Evolutionary conservation across 805 yeast species (phyloP).

Genomic region (Cyberlindnera xishuangbannaensis): DNA sequence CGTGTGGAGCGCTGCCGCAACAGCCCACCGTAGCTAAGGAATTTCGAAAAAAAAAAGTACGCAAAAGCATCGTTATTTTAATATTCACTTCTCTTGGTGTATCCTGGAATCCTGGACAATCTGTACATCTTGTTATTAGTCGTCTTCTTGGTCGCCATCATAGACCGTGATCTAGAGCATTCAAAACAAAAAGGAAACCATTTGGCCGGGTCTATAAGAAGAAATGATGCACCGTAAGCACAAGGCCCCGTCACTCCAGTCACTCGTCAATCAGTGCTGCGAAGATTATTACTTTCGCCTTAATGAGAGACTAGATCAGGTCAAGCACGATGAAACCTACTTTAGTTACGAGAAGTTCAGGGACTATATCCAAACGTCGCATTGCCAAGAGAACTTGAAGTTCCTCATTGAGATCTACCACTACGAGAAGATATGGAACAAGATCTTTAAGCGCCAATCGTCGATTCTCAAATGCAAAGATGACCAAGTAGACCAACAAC

Average conservation of each 20-base stretch:
- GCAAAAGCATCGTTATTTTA: too few relatives aligned
- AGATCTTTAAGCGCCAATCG: slow-evolving; percentile 26
- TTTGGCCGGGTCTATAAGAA: too few relatives aligned
- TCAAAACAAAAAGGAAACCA: too few relatives aligned
- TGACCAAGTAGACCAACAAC: slow-evolving; percentile 10
- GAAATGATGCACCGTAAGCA: background rate
- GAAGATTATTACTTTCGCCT: slow-evolving; percentile 18
- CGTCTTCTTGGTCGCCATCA: too few relatives aligned
- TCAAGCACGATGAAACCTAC: slow-evolving; percentile 1
- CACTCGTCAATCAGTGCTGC: slow-evolving; percentile 26
- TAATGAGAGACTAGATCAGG: slow-evolving; percentile 2
- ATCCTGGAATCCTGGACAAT: too few relatives aligned
- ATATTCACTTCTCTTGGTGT: too few relatives aligned
- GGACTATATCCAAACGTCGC: slow-evolving; percentile 31
- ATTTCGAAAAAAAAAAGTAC: too few relatives aligned
- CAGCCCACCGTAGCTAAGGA: too few relatives aligned
- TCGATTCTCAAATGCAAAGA: slow-evolving; percentile 28
- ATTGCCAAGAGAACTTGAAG: slow-evolving; percentile 40
- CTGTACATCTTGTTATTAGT: too few relatives aligned
- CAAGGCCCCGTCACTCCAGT: slow-evolving; percentile 22
- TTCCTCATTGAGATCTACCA: slow-evolving; percentile 40
- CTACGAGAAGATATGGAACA: slow-evolving; percentile 40
- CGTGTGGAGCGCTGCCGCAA: too few relatives aligned
- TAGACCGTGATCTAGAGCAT: too few relatives aligned
- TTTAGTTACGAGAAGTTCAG: slow-evolving; percentile 26